A percentile compares a stretch with the other conserved stretches of the same genome.
These are phyloP conservation scores for Cyclocybe cylindracea DNA, from an alignment of 768 basidiomycete genomes.

Conservation along the genomic window DNA sequence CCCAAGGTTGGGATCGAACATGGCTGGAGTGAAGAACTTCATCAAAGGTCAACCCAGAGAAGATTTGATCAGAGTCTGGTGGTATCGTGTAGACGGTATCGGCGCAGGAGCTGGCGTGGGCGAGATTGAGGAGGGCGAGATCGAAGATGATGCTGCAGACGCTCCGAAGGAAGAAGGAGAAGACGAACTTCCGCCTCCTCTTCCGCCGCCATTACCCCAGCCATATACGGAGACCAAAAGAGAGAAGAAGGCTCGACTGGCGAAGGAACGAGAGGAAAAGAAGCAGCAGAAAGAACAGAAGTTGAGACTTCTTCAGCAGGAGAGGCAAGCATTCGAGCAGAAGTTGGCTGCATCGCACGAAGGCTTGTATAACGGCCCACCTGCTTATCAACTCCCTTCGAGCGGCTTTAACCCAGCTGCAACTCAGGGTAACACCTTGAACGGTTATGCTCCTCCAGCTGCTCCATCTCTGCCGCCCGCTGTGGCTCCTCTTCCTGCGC, in stretches of 20 bases:
- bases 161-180: conserved; percentile 11
- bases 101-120: conserved; percentile 40
- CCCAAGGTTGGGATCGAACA: conserved; percentile 38
- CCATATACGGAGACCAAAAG: conserved; percentile 30
- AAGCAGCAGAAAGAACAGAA: conserved; percentile 11
- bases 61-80: conserved; percentile 49
- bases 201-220: conserved; percentile 24
- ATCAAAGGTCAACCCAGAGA: conserved; percentile 45
- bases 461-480: too few relatives aligned
- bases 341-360: background rate
- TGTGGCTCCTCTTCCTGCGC: too few relatives aligned
- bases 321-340: conserved; percentile 3
- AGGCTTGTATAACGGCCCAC: background rate
- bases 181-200: background rate
- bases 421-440: too few relatives aligned
- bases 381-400: background rate
- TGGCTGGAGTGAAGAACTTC: conserved; percentile 27
- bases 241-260: conserved; percentile 27
- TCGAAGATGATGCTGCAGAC: conserved; percentile 39
- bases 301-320: background rate
- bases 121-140: conserved; percentile 53
- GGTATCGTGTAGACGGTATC: conserved; percentile 45
- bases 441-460: too few relatives aligned
- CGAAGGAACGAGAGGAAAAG: conserved; percentile 26
- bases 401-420: background rate